Evolutionary conservation across 106 monocot genomes (phyloP).

Genomic region (Acorus calamus): DNA sequence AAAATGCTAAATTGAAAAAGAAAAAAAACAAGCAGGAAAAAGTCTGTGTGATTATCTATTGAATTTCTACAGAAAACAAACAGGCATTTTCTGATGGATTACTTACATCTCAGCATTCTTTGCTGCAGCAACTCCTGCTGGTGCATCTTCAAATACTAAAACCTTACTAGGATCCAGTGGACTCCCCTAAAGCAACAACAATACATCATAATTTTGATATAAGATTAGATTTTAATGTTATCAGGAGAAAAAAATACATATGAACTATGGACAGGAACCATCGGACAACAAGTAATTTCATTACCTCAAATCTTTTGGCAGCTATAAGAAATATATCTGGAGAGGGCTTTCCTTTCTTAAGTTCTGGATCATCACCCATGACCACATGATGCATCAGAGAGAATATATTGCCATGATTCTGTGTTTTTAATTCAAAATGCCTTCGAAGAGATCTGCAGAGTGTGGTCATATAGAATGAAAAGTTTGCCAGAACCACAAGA

Average conservation of each 20-base stretch:
- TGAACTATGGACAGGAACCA: not conserved
- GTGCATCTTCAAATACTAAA: slow-evolving; percentile 77
- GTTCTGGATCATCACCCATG: slow-evolving; percentile 81
- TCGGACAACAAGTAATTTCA: no score
- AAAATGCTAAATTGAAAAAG: no score
- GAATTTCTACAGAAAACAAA: not conserved
- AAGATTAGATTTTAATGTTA: not conserved
- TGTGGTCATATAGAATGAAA: not conserved
- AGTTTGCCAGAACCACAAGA: no score
- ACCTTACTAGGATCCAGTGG: slow-evolving; percentile 33
- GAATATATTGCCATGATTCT: slow-evolving; percentile 60
- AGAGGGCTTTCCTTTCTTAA: slow-evolving; percentile 83
- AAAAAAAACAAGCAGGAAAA: not conserved
- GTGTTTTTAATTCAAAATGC: slow-evolving; percentile 76
- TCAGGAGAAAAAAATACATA: not conserved
- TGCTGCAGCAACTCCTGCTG: slow-evolving; percentile 63
- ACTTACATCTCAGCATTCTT: slow-evolving; percentile 78
- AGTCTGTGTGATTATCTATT: not conserved
- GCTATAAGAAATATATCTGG: slow-evolving; percentile 84
- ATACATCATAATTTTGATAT: not conserved
- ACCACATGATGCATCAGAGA: slow-evolving; percentile 87
- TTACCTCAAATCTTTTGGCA: slow-evolving; percentile 75
- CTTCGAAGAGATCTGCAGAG: slow-evolving; percentile 36
- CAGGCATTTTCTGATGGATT: not conserved
- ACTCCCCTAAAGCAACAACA: slow-evolving; percentile 12